Evolutionary conservation across 2,329 filamentous ascomycete species (phyloP).

Genomic region (Colletotrichum sp.): DNA sequence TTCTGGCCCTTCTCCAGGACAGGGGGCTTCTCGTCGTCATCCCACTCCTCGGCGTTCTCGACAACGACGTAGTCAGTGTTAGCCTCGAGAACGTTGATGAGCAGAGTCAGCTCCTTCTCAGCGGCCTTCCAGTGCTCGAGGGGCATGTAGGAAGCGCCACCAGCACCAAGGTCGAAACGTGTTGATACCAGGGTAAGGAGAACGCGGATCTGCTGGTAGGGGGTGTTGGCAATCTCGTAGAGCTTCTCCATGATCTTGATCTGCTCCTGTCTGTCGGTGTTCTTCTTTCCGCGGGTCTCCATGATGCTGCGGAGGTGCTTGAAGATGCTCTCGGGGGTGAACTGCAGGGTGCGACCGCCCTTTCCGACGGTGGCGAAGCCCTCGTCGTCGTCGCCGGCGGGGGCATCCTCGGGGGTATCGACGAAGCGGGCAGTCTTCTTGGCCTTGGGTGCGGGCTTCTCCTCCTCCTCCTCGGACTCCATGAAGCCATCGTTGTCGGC

Average conservation of each 20-base stretch:
- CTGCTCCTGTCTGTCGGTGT: conserved; percentile 93
- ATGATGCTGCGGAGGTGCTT: conserved; percentile 94
- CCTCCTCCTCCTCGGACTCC: conserved; percentile 82
- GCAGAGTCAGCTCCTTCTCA: conserved; percentile 80
- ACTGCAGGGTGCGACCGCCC: conserved; percentile 86
- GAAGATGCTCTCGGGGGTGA: conserved; percentile 96
- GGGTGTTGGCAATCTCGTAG: conserved; percentile 83
- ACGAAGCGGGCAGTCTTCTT: conserved; percentile 54
- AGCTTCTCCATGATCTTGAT: conserved; percentile 98
- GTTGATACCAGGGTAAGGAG: conserved; percentile 91
- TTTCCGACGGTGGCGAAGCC: conserved; percentile 90
- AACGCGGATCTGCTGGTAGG: conserved; percentile 94
- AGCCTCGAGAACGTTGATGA: conserved; percentile 80
- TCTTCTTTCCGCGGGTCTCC: conserved; percentile 98
- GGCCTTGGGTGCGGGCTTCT: conserved; percentile 56
- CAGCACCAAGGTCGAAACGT: conserved; percentile 88
- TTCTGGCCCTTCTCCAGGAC: conserved; percentile 74
- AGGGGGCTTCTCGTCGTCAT: conserved; percentile 95
- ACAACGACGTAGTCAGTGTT: conserved; percentile 84
- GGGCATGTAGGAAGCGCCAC: conserved; percentile 81
- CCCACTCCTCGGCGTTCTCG: conserved; percentile 96
- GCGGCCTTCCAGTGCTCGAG: conserved; percentile 97
- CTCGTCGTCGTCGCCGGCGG: conserved; percentile 73
- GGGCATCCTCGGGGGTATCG: conserved; percentile 54
- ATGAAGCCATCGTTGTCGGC: conserved; percentile 87